Evolutionary conservation across 2,329 filamentous ascomycete species (phyloP).

Genomic region (Dactylonectria macrodidyma): DNA sequence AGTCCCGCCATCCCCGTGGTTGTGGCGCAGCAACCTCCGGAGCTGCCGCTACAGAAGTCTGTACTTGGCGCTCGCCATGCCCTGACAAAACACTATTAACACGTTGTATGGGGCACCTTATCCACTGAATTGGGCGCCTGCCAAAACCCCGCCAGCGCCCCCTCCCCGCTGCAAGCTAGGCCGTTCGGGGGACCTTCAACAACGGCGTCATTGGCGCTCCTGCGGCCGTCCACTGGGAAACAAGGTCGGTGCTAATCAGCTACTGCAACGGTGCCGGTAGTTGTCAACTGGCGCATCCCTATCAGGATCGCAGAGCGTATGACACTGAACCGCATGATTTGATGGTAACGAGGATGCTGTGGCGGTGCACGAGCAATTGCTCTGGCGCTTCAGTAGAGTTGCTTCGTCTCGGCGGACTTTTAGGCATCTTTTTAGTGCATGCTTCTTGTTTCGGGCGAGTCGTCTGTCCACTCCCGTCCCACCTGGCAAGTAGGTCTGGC

Average conservation of each 20-base stretch:
- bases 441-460: background rate
- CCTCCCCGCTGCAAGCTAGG: background rate
- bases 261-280: background rate
- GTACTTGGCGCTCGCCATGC: too few species aligned
- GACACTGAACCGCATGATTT: background rate
- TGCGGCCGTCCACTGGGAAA: background rate
- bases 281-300: background rate
- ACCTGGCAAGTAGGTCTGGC: background rate
- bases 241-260: background rate
- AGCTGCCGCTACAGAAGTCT: conserved; percentile 16
- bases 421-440: background rate
- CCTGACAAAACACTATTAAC: background rate
- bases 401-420: background rate
- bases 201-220: background rate
- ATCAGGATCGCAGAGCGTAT: background rate
- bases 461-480: background rate
- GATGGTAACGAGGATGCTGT: conserved; percentile 2
- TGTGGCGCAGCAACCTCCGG: conserved; percentile 32
- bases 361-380: conserved; percentile 1
- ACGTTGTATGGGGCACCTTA: background rate
- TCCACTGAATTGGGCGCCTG: background rate
- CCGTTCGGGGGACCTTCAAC: background rate
- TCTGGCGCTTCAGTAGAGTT: background rate
- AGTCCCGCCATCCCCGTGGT: conserved; percentile 19
- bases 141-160: background rate